Evolutionary conservation across 1,139 yeast species (phyloP).

Genomic region (Debaryomyces nepalensis): DNA sequence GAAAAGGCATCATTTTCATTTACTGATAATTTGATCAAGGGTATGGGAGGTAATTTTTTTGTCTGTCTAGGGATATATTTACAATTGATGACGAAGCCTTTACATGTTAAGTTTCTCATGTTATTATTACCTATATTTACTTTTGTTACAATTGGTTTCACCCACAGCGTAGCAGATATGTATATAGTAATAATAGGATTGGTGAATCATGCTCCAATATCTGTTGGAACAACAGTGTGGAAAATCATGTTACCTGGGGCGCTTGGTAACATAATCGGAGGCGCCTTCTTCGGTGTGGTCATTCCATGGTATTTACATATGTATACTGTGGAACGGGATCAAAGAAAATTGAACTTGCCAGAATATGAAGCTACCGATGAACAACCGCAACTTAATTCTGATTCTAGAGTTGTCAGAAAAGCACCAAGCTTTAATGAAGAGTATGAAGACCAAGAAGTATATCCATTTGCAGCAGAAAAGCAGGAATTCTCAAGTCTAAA

Average conservation of each 20-base stretch:
- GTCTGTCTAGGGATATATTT: slow-evolving; percentile 76
- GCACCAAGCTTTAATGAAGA: slow-evolving; percentile 20
- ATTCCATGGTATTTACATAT: slow-evolving; percentile 74
- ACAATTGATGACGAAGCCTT: slow-evolving; percentile 76
- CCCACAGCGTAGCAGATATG: slow-evolving; percentile 86
- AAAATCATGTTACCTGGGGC: slow-evolving; percentile 68
- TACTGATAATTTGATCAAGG: slow-evolving; percentile 63
- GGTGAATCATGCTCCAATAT: slow-evolving; percentile 63
- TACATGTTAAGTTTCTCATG: slow-evolving; percentile 75
- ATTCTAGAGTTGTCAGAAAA: slow-evolving; percentile 71
- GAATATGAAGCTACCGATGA: slow-evolving; percentile 72
- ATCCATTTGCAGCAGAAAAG: slow-evolving; percentile 11
- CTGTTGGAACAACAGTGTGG: slow-evolving; percentile 73
- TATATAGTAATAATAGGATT: slow-evolving; percentile 65
- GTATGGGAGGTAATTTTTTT: slow-evolving; percentile 75
- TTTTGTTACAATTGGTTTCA: slow-evolving; percentile 73
- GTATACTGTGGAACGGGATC: slow-evolving; percentile 70
- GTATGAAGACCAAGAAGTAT: slow-evolving; percentile 14
- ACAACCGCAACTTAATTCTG: slow-evolving; percentile 76
- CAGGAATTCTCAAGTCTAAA: slow-evolving; percentile 6
- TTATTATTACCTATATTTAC: slow-evolving; percentile 71
- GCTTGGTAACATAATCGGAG: slow-evolving; percentile 75
- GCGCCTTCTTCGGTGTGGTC: slow-evolving; percentile 60
- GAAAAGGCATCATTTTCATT: slow-evolving; percentile 54
- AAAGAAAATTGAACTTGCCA: slow-evolving; percentile 62